Conservation (phyloP, 768 basidiomycete species). For the Boletus bicolor region DNA sequence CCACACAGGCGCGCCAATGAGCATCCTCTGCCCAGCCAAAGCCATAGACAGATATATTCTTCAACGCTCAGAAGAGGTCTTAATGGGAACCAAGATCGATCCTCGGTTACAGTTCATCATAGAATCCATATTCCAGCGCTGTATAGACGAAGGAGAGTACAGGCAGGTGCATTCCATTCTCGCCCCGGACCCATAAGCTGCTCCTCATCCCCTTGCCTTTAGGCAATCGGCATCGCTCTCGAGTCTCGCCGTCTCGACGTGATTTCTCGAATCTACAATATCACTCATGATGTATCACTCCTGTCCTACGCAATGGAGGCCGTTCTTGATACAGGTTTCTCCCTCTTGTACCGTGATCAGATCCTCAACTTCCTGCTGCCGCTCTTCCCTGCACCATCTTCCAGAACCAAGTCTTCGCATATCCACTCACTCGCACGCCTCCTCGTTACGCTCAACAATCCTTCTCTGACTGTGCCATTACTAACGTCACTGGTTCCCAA, state of each 20-base stretch:
- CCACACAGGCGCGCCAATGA: neutral
- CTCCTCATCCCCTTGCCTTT: slow-evolving; percentile 9
- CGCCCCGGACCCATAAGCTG: neutral
- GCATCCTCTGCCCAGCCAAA: slow-evolving; percentile 57
- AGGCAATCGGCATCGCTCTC: slow-evolving; percentile 95
- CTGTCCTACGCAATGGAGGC: slow-evolving; percentile 92
- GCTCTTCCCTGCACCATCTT: slow-evolving; percentile 77
- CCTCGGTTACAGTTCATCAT: slow-evolving; percentile 78
- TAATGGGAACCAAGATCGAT: slow-evolving; percentile 62
- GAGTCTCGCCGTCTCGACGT: slow-evolving; percentile 89
- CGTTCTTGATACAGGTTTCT: slow-evolving; percentile 85
- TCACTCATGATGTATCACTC: slow-evolving; percentile 71
- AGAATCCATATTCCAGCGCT: slow-evolving; percentile 83
- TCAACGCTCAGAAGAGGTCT: slow-evolving; percentile 54
- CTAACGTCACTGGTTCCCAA: slow-evolving; percentile 67
- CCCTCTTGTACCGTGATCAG: slow-evolving; percentile 79
- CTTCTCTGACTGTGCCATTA: slow-evolving; percentile 73
- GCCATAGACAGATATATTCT: slow-evolving; percentile 93
- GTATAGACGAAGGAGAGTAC: slow-evolving; percentile 85
- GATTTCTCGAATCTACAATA: slow-evolving; percentile 70
- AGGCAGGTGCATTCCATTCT: slow-evolving; percentile 61
- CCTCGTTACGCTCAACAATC: slow-evolving; percentile 82
- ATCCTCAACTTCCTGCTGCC: slow-evolving; percentile 76
- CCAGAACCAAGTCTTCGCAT: slow-evolving; percentile 71
- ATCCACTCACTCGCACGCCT: slow-evolving; percentile 83